phyloP scores from a whole-genome alignment of 345 rosid species.

The Linum lewisii region DNA sequence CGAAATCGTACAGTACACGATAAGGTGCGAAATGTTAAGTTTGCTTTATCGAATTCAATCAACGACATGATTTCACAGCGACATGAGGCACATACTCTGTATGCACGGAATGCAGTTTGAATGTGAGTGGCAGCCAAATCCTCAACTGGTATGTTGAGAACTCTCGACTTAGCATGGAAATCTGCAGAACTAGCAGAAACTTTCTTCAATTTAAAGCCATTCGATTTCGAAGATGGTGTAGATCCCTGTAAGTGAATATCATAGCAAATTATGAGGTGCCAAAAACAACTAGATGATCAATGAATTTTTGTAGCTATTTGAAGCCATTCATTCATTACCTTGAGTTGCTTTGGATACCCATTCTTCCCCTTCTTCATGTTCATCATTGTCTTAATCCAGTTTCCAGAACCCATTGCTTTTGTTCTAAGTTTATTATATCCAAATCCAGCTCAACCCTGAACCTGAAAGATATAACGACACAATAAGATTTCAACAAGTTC shows the following conservation, averaged over 20 bases:
- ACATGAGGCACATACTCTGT: slow-evolving; percentile 35
- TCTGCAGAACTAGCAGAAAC: slow-evolving; percentile 8
- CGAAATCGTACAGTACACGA: too few species aligned
- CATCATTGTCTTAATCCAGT: slow-evolving; percentile 68
- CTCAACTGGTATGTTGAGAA: slow-evolving; percentile 15
- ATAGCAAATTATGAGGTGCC: background rate
- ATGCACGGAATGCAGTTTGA: slow-evolving; percentile 62
- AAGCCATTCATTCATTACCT: slow-evolving; percentile 29
- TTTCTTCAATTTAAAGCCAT: slow-evolving; percentile 57
- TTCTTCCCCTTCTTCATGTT: slow-evolving; percentile 53
- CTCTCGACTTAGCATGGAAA: slow-evolving; percentile 10
- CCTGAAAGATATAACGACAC: slow-evolving; percentile 13
- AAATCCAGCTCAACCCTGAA: slow-evolving; percentile 15
- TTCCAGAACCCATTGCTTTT: slow-evolving; percentile 66
- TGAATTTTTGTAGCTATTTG: too few species aligned
- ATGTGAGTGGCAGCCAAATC: slow-evolving; percentile 23
- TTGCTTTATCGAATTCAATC: too few species aligned
- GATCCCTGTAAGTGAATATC: slow-evolving; percentile 31
- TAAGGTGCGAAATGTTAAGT: too few species aligned
- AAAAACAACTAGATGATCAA: slow-evolving; percentile 5
- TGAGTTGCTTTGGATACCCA: slow-evolving; percentile 31
- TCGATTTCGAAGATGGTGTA: slow-evolving; percentile 43
- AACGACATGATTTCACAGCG: too few species aligned
- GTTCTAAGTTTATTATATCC: background rate
- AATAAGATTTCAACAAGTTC: background rate